A percentile compares a stretch with the other conserved stretches of the same genome.
Evolutionary conservation across 805 yeast genomes (phyloP).

Genomic region (Saturnispora serradocipensis): DNA sequence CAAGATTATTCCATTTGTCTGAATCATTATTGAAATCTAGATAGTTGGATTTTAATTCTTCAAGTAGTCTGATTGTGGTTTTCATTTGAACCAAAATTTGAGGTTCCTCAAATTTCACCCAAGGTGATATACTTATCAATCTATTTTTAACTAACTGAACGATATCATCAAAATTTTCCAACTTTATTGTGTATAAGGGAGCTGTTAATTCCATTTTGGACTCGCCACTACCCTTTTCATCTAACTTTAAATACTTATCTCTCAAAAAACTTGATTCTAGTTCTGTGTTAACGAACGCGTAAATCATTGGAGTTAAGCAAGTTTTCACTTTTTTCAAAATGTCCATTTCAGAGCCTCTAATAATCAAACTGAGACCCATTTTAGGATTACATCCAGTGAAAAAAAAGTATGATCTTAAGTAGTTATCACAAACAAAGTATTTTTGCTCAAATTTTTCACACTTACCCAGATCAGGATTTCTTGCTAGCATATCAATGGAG

Average conservation of each 20-base stretch:
- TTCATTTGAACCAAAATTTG: conserved; percentile 19
- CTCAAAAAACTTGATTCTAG: conserved; percentile 69
- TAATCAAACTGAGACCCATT: conserved; percentile 74
- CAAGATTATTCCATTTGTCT: conserved; percentile 1
- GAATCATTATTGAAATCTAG: conserved; percentile 18
- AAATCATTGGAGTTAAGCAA: conserved; percentile 71
- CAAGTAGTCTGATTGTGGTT: conserved; percentile 22
- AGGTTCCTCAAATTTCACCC: conserved; percentile 69
- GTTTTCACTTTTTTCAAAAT: conserved; percentile 60
- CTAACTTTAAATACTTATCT: conserved; percentile 50
- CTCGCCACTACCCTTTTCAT: conserved; percentile 1
- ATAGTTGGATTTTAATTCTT: conserved; percentile 23
- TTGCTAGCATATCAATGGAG: conserved; percentile 76
- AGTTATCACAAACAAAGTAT: conserved; percentile 47
- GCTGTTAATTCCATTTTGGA: conserved; percentile 15
- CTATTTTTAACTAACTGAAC: conserved; percentile 33
- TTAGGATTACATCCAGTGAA: conserved; percentile 67
- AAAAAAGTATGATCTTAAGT: conserved; percentile 64
- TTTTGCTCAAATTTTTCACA: conserved; percentile 68
- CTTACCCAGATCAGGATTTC: conserved; percentile 60
- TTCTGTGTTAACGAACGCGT: conserved; percentile 67
- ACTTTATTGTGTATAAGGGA: conserved; percentile 24
- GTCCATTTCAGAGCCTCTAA: conserved; percentile 71
- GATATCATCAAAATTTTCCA: conserved; percentile 20
- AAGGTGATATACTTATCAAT: conserved; percentile 74